Evolutionary conservation across 2,329 filamentous ascomycete species (phyloP), one percentile per base, ranked within the genome.

Genomic region (Leptographium lundbergii): DNA sequence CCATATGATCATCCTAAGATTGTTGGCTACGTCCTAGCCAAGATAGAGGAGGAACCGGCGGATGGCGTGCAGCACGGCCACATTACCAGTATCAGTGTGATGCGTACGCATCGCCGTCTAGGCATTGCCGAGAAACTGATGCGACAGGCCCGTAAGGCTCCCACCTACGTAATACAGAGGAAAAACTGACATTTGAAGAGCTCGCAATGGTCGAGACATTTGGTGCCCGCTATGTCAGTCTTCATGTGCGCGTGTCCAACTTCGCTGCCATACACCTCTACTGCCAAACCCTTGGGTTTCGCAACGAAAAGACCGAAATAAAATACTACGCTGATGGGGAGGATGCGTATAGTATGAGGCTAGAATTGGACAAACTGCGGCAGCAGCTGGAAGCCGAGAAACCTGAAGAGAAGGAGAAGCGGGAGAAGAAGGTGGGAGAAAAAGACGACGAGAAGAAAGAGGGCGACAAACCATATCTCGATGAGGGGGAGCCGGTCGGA

Each of bases 241-340:
- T 99, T 39, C 94, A 99, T 77, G 94, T 99, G 64, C 91, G 94
- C 68, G 84, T 96, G 57, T 94, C 88, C 73, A 99, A 99, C 78
- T 82, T 82, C 62, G 94, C 94, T 7, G 94, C 94, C 29, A 82
- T 96, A 63, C 89, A 88, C 67, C 82, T 99, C 25, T 99, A 99
- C 81, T 86, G 90, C 67, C 88, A 95, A 70, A 96, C 91, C 0
- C 83, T 96, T 0, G 86, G 89, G 58, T 97, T 96, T 79, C 82
- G 85, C 69, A 88, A 89, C 65, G 89, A 94, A 64, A 94, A 91
- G 77, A 84, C 87, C 13, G 90, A 95, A 74, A 71, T 81, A 55
- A 94, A 91, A 75, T 96, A 96, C 81, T 99, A 99, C 71, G 94
- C 94, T 60, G 94, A 99, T 72, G 92, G 92, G 61, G 94, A 99